These are phyloP conservation scores for Macrophomina tecta DNA, from an alignment of 2,329 filamentous ascomycete genomes.

Conservation along the genomic window DNA sequence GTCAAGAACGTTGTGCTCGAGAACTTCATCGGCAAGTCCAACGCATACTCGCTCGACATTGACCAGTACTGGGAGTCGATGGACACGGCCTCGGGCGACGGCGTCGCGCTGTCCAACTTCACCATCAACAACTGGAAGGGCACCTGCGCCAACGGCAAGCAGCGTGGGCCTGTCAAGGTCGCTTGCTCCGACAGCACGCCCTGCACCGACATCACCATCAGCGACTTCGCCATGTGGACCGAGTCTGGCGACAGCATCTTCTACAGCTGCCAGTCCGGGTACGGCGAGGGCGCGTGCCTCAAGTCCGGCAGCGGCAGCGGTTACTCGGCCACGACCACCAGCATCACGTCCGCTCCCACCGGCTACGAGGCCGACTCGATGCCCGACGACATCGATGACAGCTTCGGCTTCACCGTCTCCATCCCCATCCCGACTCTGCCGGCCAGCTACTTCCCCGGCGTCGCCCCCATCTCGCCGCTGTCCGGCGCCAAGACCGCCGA, in stretches of 20 bases:
- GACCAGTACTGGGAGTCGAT: slow-evolving; percentile 60
- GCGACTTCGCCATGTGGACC: slow-evolving; percentile 61
- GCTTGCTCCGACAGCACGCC: slow-evolving; percentile 58
- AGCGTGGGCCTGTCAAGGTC: slow-evolving; percentile 61
- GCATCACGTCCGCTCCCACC: slow-evolving; percentile 43
- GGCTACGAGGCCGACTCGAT: slow-evolving; percentile 48
- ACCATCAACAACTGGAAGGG: slow-evolving; percentile 64
- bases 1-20: slow-evolving; percentile 59
- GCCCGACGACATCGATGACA: slow-evolving; percentile 41
- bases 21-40: slow-evolving; percentile 66
- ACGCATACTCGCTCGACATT: slow-evolving; percentile 64
- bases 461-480: slow-evolving; percentile 40
- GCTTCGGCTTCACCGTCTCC: slow-evolving; percentile 40
- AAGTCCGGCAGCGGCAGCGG: slow-evolving; percentile 37
- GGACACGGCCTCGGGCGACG: slow-evolving; percentile 51
- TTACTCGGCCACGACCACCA: slow-evolving; percentile 43
- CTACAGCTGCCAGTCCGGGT: slow-evolving; percentile 58
- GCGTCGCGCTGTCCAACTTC: slow-evolving; percentile 60
- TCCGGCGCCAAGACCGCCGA: background rate
- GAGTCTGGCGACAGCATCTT: slow-evolving; percentile 50
- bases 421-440: slow-evolving; percentile 52
- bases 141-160: slow-evolving; percentile 55
- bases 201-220: slow-evolving; percentile 59
- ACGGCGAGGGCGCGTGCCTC: slow-evolving; percentile 56
- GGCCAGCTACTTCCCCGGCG: slow-evolving; percentile 48